A percentile compares a stretch with the other conserved stretches of the same genome.
These are phyloP conservation scores for Chrysosporium queenslandicum DNA, from an alignment of 2,329 filamentous ascomycete genomes.

Conservation along the genomic window DNA sequence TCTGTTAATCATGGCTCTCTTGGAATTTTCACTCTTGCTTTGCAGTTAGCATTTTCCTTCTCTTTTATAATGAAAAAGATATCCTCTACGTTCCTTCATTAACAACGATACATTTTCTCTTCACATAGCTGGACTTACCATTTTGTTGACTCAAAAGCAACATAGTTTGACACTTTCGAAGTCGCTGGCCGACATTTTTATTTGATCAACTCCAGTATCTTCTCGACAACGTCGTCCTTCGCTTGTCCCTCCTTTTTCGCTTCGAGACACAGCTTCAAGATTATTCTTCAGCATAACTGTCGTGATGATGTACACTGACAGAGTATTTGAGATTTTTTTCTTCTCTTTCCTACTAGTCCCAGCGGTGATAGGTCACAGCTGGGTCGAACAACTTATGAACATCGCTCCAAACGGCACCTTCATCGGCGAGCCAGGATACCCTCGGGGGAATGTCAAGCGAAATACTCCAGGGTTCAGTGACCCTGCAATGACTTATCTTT, in stretches of 20 bases:
- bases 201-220: background rate
- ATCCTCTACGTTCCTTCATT: background rate
- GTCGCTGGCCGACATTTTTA: slow-evolving; percentile 6
- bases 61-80: background rate
- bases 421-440: slow-evolving; percentile 59
- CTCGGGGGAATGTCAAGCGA: slow-evolving; percentile 59
- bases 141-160: background rate
- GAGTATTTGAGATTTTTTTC: background rate
- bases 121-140: background rate
- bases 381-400: slow-evolving; percentile 66
- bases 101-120: background rate
- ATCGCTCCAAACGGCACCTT: slow-evolving; percentile 67
- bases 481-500: slow-evolving; percentile 49
- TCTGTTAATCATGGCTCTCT: background rate
- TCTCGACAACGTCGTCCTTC: background rate
- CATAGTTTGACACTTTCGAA: background rate
- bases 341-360: background rate
- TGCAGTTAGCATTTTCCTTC: background rate
- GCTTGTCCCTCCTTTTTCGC: background rate
- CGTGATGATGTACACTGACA: background rate
- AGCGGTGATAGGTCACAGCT: slow-evolving; percentile 49
- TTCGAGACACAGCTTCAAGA: background rate
- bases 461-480: slow-evolving; percentile 49
- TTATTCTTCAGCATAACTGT: background rate
- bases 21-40: slow-evolving; percentile 3